Percentiles rank a stretch among this genome's conserved stretches.
Evolutionary conservation across 1,284 basidiomycete species (phyloP).

Genomic region (Nidula niveotomentosa): DNA sequence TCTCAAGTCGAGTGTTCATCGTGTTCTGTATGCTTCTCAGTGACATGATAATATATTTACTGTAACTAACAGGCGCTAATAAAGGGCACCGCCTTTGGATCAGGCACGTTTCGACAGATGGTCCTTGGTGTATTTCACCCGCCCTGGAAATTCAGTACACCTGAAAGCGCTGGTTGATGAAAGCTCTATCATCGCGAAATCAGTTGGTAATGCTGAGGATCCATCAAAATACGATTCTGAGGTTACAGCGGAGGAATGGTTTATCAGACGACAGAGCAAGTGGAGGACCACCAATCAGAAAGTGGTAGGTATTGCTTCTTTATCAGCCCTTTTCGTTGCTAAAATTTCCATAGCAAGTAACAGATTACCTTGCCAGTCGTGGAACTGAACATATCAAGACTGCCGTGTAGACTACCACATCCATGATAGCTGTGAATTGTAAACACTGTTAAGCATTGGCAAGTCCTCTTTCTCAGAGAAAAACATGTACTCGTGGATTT

Average conservation of each 20-base stretch:
- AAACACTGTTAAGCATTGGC: too few species aligned
- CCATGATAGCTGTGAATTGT: too few species aligned
- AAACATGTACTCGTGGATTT: too few species aligned
- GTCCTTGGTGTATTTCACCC: constrained; percentile 51
- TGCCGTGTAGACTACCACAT: not conserved
- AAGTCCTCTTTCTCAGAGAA: too few species aligned
- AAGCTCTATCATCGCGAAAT: constrained; percentile 37
- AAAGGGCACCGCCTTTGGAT: constrained; percentile 40
- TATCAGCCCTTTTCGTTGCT: not conserved
- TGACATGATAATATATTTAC: not conserved
- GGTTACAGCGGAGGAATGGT: constrained; percentile 48
- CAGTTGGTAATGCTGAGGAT: constrained; percentile 30
- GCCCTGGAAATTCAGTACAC: constrained; percentile 38
- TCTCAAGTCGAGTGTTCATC: constrained; percentile 51
- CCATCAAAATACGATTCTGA: constrained; percentile 27
- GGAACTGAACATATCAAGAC: not conserved
- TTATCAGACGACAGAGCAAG: constrained; percentile 36
- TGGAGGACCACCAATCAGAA: not conserved
- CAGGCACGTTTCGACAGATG: constrained; percentile 40
- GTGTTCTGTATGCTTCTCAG: constrained; percentile 35
- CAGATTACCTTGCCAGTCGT: not conserved
- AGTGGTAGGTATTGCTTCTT: not conserved
- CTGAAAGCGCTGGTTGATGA: constrained; percentile 37
- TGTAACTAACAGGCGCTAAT: not conserved
- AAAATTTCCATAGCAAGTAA: not conserved